A percentile compares a stretch with the other conserved stretches of the same genome.
Conservation (phyloP, 1,284 basidiomycete species). For the Ceratobasidium sp. region DNA sequence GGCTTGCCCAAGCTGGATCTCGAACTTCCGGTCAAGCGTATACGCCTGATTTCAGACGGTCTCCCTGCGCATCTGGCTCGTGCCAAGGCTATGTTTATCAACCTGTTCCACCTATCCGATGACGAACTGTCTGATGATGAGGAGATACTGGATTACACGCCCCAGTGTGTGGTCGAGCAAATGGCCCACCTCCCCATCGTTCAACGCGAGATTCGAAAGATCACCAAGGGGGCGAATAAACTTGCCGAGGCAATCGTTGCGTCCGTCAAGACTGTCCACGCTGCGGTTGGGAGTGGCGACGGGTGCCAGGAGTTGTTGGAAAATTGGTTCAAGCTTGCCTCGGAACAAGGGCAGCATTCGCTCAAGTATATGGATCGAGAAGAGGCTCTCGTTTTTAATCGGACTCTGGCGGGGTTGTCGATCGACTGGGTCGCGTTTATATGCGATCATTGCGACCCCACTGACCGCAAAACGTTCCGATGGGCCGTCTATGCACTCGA, state of each 20-base stretch:
- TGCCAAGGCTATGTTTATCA: constrained; percentile 65
- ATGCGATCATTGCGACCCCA: constrained; percentile 96
- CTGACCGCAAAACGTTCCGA: constrained; percentile 95
- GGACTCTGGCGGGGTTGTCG: constrained; percentile 82
- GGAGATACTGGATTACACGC: constrained; percentile 45
- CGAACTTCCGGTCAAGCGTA: constrained; percentile 80
- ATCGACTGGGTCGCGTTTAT: constrained; percentile 99
- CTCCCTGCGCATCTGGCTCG: constrained; percentile 74
- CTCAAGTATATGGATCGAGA: constrained; percentile 84
- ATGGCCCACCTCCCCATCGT: constrained; percentile 92
- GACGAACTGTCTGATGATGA: constrained; percentile 43
- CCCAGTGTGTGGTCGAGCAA: constrained; percentile 75
- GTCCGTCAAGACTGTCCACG: constrained; percentile 83
- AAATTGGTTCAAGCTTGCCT: constrained; percentile 97
- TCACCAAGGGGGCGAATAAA: constrained; percentile 85
- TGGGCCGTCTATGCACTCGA: constrained; percentile 98
- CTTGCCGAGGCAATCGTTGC: constrained; percentile 93
- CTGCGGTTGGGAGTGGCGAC: constrained; percentile 64
- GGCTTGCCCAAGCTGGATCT: constrained; percentile 75
- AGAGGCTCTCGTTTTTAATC: constrained; percentile 77
- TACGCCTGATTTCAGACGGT: constrained; percentile 88
- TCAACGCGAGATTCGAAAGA: constrained; percentile 89
- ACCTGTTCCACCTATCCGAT: constrained; percentile 16
- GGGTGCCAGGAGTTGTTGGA: constrained; percentile 89
- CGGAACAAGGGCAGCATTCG: constrained; percentile 89